phyloP scores from a whole-genome alignment of 2,329 filamentous ascomycete species.

The Xylariaceae sp. region DNA sequence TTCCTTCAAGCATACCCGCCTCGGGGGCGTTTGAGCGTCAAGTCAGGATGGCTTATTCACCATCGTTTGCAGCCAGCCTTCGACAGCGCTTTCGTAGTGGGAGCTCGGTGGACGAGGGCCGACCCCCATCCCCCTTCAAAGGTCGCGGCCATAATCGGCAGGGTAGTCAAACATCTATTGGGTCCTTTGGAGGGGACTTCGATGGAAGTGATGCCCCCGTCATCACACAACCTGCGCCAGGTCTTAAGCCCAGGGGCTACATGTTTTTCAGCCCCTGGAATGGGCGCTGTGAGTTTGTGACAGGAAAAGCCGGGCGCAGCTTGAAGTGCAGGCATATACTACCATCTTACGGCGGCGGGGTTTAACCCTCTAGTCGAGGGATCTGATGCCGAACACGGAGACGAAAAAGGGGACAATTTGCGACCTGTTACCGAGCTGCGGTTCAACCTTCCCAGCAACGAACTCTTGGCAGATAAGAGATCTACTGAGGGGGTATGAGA shows the following conservation, averaged over 20 bases:
- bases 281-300: constrained; percentile 83
- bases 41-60: constrained; percentile 64
- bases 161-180: constrained; percentile 44
- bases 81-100: constrained; percentile 52
- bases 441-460: constrained; percentile 79
- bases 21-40: constrained; percentile 57
- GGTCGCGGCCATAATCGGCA: constrained; percentile 40
- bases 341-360: constrained; percentile 48
- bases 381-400: constrained; percentile 43
- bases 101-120: constrained; percentile 41
- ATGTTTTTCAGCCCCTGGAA: constrained; percentile 87
- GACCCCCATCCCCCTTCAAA: constrained; percentile 36
- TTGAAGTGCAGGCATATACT: constrained; percentile 78
- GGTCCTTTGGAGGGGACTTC: constrained; percentile 43
- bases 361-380: constrained; percentile 54
- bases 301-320: constrained; percentile 75
- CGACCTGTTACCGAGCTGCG: constrained; percentile 78
- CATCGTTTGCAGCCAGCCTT: constrained; percentile 56
- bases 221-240: constrained; percentile 54
- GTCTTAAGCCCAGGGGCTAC: constrained; percentile 68
- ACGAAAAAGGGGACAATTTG: constrained; percentile 36
- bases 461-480: constrained; percentile 50
- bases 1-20: constrained; percentile 14
- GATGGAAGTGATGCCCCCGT: constrained; percentile 40
- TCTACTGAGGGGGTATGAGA: constrained; percentile 47